Evolutionary conservation across 306 rosid genomes (phyloP), one percentile per base, ranked within the genome.

Genomic region (Vachellia collinsii): DNA sequence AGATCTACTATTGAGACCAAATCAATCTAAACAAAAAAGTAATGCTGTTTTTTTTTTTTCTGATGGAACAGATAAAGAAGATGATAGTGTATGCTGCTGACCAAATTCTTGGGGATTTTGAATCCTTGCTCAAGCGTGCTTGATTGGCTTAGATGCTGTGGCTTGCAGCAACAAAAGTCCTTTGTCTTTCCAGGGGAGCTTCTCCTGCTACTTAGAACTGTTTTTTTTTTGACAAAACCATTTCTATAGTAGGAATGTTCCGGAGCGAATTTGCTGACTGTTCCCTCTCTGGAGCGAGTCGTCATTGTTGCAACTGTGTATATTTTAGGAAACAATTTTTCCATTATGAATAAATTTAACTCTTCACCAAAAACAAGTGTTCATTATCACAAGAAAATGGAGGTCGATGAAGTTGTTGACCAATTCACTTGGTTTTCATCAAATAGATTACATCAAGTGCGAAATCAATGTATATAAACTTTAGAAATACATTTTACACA

Each of bases 41-140:
- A 16, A 64, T 46, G 51, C 23, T 48, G 65, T n/a, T 74, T 63
- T 20, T 67, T 20, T 67, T 38, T 69, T 82, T n/a, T n/a, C n/a
- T 79, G 67, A 64, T 88, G 86, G 43, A 82, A 80, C 96, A 91
- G 96, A 88, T 93, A 80, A 89, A 89, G 88, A 93, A 91, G 80
- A 93, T 91, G 96, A 79, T 91, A 78, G 81, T 91, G n/a, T 89
- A 89, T 79, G 92, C 94, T 0, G 85, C 86, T 75, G 90, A 88
- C 66, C 85, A 89, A 84, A 87, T 90, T 54, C 67, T 91, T 48
- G 86, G 53, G 34, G 97, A 90, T 80, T 72, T 92, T 19, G 61
- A 84, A 53, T 80, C 79, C 87, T 67, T 87, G 39, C 64, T 67
- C 0, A 16, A 11, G 61, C 8, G 41, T 48, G 19, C 79, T 44